These are phyloP conservation scores for Paracamarosporium sp. DNA, from an alignment of 2,329 filamentous ascomycete genomes.

Conservation along the genomic window DNA sequence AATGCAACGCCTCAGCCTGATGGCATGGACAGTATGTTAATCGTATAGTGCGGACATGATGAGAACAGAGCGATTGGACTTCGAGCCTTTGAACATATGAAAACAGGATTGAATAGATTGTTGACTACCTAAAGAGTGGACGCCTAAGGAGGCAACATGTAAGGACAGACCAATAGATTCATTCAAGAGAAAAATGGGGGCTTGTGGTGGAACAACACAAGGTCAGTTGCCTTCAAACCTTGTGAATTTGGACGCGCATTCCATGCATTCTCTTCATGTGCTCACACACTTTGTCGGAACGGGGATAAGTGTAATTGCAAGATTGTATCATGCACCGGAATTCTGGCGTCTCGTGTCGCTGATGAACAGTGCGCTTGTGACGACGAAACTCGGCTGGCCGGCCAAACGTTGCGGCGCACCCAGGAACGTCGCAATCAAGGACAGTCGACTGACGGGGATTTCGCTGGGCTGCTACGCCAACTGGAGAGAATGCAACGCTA, in stretches of 20 bases:
- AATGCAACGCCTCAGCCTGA: constrained; percentile 1
- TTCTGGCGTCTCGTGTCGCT: not conserved
- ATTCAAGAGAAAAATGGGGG: not conserved
- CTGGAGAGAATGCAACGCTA: not conserved
- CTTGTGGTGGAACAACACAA: not conserved
- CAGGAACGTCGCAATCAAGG: not conserved
- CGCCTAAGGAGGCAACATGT: not conserved
- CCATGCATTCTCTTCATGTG: constrained; percentile 14
- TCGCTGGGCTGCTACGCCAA: not conserved
- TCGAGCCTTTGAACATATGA: not conserved
- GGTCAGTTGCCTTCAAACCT: not conserved
- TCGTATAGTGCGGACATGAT: not conserved
- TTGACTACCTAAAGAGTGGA: constrained; percentile 1
- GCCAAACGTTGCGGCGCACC: constrained; percentile 6
- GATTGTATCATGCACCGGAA: constrained; percentile 1
- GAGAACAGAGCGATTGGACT: not conserved
- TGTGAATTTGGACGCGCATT: not conserved
- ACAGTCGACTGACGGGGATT: not conserved
- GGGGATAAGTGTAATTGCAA: constrained; percentile 10
- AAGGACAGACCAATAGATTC: not conserved
- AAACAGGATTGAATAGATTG: not conserved
- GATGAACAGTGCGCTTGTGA: constrained; percentile 4
- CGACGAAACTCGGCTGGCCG: constrained; percentile 9
- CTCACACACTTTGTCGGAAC: constrained; percentile 9
- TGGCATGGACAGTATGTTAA: not conserved